These are phyloP conservation scores for Trichoderma sp. DNA, from an alignment of 2,329 filamentous ascomycete genomes.

Conservation along the genomic window DNA sequence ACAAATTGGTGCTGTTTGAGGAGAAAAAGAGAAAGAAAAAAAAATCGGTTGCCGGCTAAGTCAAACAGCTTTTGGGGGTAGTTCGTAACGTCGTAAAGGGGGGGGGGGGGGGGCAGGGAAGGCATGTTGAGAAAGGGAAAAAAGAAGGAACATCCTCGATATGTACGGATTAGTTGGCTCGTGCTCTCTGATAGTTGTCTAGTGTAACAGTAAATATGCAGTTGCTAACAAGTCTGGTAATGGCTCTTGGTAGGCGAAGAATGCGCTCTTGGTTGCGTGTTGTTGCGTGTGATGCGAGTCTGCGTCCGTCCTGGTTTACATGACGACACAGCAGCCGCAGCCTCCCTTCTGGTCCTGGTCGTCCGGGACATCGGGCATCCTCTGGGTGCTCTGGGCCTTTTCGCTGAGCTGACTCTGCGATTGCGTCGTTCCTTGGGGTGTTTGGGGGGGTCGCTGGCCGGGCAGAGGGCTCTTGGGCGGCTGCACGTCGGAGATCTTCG, in stretches of 20 bases:
- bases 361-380: conserved; percentile 34
- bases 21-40: neutral
- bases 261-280: neutral
- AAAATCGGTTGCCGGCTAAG: conserved; percentile 18
- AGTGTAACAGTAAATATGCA: conserved; percentile 16
- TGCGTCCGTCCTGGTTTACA: conserved; percentile 41
- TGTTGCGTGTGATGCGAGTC: neutral
- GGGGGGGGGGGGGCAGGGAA: neutral
- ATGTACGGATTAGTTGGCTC: conserved; percentile 27
- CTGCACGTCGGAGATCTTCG: conserved; percentile 53
- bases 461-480: conserved; percentile 41
- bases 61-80: conserved; percentile 25
- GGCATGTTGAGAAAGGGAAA: conserved; percentile 12
- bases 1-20: conserved; percentile 18
- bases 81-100: conserved; percentile 29
- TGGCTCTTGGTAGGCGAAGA: neutral
- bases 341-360: conserved; percentile 46
- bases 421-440: conserved; percentile 40
- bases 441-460: conserved; percentile 50
- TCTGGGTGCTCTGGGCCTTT: conserved; percentile 26
- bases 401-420: conserved; percentile 32
- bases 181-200: conserved; percentile 21
- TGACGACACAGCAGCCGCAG: conserved; percentile 57
- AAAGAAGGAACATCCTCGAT: conserved; percentile 17
- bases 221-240: neutral